Percentiles rank a stretch among this genome's conserved stretches.
Evolutionary conservation across 225 moss, liverwort and hornwort species (phyloP).

Genomic region (Thuidium tamariscinum): DNA sequence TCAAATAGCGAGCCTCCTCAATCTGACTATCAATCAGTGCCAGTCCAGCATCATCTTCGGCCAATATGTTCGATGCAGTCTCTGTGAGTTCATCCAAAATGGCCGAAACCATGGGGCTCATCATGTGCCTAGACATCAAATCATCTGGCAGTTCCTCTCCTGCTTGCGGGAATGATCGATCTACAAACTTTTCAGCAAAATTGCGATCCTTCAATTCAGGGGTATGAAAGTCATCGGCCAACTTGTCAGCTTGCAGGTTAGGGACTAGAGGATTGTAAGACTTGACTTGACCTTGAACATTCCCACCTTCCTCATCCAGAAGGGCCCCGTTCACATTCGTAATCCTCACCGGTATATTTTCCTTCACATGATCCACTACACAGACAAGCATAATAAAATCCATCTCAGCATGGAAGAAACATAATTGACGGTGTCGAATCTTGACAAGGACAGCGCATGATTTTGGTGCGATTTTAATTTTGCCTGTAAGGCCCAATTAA

Average conservation of each 20-base stretch:
- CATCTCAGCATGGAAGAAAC: background rate
- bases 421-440: background rate
- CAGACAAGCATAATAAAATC: background rate
- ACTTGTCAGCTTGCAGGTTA: background rate
- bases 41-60: slow-evolving; percentile 19
- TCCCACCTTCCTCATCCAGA: background rate
- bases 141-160: slow-evolving; percentile 2
- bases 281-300: background rate
- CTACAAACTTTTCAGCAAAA: background rate
- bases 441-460: background rate
- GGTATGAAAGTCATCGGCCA: background rate
- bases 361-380: slow-evolving; percentile 17
- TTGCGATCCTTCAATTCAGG: background rate
- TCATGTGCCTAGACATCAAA: background rate
- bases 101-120: slow-evolving; percentile 32
- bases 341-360: slow-evolving; percentile 16
- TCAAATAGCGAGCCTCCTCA: slow-evolving; percentile 8
- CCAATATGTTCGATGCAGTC: slow-evolving; percentile 17
- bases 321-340: background rate
- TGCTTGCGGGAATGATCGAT: background rate
- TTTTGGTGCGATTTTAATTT: background rate
- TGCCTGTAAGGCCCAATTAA: background rate
- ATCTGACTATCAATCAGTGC: slow-evolving; percentile 21
- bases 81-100: slow-evolving; percentile 36
- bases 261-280: background rate